phyloP scores from a whole-genome alignment of 371 early-diverging fungal species.

The Apophysomyces elegans region DNA sequence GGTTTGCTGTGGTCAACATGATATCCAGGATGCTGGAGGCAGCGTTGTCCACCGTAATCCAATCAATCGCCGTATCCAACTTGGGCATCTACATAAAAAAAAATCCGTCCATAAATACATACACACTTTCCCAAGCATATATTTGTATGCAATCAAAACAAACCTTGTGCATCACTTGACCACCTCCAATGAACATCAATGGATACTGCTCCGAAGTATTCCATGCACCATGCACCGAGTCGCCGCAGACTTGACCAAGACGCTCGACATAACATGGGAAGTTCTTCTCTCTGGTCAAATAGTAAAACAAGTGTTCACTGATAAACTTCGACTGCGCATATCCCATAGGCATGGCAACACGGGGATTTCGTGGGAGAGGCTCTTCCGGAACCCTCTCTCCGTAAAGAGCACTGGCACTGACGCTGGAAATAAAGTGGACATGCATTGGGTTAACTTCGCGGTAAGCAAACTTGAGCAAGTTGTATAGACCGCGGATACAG shows the following conservation, averaged over 20 bases:
- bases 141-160: background rate
- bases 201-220: conserved; percentile 48
- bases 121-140: background rate
- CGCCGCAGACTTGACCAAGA: conserved; percentile 49
- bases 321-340: conserved; percentile 52
- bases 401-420: conserved; percentile 26
- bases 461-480: conserved; percentile 42
- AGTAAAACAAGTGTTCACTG: conserved; percentile 36
- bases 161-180: conserved; percentile 30
- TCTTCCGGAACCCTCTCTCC: conserved; percentile 27
- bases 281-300: conserved; percentile 34
- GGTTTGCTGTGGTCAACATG: conserved; percentile 26
- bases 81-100: conserved; percentile 32
- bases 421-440: conserved; percentile 41
- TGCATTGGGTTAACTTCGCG: conserved; percentile 36
- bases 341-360: conserved; percentile 44
- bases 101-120: too few relatives aligned
- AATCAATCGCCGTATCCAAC: conserved; percentile 32
- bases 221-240: conserved; percentile 45
- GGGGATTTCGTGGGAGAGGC: conserved; percentile 30
- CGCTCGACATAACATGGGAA: conserved; percentile 43
- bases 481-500: conserved; percentile 38
- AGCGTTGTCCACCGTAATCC: conserved; percentile 44
- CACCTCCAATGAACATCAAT: conserved; percentile 44
- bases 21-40: conserved; percentile 35